Evolutionary conservation across 2,329 filamentous ascomycete species (phyloP), one percentile per base, ranked within the genome.

Genomic region (Clonostachys sp.): DNA sequence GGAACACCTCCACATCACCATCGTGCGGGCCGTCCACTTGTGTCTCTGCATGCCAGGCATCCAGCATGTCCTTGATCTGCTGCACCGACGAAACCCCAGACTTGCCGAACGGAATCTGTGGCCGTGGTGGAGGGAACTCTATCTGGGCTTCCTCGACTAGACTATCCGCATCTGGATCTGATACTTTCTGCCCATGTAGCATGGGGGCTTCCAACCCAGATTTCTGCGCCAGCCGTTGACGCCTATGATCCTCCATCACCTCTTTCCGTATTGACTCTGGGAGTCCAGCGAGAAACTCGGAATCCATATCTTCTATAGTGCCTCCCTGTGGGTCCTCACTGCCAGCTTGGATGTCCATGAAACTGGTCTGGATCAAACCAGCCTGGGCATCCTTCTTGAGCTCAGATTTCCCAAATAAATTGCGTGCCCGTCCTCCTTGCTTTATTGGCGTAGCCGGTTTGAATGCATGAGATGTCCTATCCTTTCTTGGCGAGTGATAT

Each of bases 221-320:
- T 16, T 68, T 74, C 36, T 81, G 77, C 12, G 81, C 80, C 17
- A 86, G 71, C n/a, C 75, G 80, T 12, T 77, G 63, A 5, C 64
- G 63, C 18, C 58, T 58, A 58, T 91, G 84, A 57, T 95, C 88
- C 17, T 81, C 83, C 3, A 96, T 65, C 7, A 97, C 77, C 65
- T 97, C 91, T 14, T 70, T 73, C 12, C 88, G 82, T 42, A 95
- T 79, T 42, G 95, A 89, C 53, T 87, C 84, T 0, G 92, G 92
- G 1, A 97, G 73, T 14, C 91, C 90, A 1, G 86, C 82, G 4
- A 97, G 81, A 58, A 96, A 91, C 0, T 84, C 83, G 0, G 80
- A 72, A 49, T 89, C 86, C 4, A 89, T 65, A 40, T 79, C 74
- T 43, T 75, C 73, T 1, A 71, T 51, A 6, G 65, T 66, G 7